Conservation (phyloP, 1,284 basidiomycete species). For the Neonothopanus nambi region DNA sequence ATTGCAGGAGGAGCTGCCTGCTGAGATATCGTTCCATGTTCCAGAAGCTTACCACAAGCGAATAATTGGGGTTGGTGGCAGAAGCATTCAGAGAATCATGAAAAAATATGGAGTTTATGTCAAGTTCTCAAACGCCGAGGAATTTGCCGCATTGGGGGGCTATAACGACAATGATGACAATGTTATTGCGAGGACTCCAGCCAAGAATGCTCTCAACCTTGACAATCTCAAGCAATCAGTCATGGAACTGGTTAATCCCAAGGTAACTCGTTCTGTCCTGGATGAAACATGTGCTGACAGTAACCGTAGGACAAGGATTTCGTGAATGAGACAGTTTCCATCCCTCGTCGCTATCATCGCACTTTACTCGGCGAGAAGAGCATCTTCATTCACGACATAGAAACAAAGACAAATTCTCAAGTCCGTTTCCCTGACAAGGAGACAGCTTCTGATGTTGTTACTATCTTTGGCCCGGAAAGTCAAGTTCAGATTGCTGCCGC, state of each 20-base stretch:
- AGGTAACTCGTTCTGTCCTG: slow-evolving; percentile 50
- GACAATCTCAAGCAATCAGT: slow-evolving; percentile 96
- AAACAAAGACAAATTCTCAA: slow-evolving; percentile 92
- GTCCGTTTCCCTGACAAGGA: slow-evolving; percentile 97
- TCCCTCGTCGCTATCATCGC: slow-evolving; percentile 93
- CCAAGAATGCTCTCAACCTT: slow-evolving; percentile 95
- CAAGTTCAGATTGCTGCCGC: slow-evolving; percentile 96
- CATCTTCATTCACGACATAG: slow-evolving; percentile 97
- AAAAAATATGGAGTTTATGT: slow-evolving; percentile 99
- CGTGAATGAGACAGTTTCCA: slow-evolving; percentile 89
- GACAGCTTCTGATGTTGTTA: slow-evolving; percentile 87
- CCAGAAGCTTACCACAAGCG: slow-evolving; percentile 99
- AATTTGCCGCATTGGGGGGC: slow-evolving; percentile 92
- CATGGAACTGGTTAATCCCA: slow-evolving; percentile 97
- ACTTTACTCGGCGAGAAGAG: slow-evolving; percentile 94
- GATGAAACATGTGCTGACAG: slow-evolving; percentile 10
- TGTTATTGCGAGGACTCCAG: slow-evolving; percentile 94
- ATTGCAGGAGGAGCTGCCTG: slow-evolving; percentile 94
- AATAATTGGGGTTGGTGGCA: slow-evolving; percentile 97
- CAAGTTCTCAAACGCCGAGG: slow-evolving; percentile 98
- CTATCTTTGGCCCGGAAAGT: slow-evolving; percentile 94
- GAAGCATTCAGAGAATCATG: slow-evolving; percentile 99
- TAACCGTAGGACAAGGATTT: slow-evolving; percentile 88
- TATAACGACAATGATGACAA: slow-evolving; percentile 99
- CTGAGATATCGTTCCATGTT: slow-evolving; percentile 99